Conservation (phyloP, 2,329 filamentous ascomycete genomes). For the Emydomyces testavorans region DNA sequence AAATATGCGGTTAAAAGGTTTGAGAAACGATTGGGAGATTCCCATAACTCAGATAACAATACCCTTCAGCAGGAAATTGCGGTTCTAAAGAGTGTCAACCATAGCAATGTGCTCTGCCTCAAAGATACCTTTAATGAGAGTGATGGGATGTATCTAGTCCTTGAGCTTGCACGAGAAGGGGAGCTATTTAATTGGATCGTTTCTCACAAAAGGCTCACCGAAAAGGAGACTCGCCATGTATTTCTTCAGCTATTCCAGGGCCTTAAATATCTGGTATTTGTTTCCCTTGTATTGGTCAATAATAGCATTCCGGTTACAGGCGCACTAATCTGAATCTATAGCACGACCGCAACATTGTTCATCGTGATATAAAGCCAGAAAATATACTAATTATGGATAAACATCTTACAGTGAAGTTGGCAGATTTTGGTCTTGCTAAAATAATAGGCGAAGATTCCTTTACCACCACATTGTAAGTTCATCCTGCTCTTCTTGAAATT, state of each 20-base stretch:
- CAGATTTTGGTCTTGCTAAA: constrained; percentile 93
- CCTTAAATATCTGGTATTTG: constrained; percentile 78
- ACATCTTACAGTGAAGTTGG: constrained; percentile 75
- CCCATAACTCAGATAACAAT: constrained; percentile 72
- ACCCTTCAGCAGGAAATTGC: constrained; percentile 91
- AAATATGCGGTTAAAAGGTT: constrained; percentile 92
- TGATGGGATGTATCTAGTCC: constrained; percentile 78
- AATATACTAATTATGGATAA: constrained; percentile 87
- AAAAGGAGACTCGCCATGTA: constrained; percentile 71
- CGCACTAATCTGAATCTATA: constrained; percentile 8
- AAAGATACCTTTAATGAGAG: constrained; percentile 92
- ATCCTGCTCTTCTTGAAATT: neutral
- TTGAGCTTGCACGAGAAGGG: constrained; percentile 83
- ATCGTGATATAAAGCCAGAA: constrained; percentile 95
- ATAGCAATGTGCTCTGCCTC: constrained; percentile 81
- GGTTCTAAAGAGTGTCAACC: constrained; percentile 91
- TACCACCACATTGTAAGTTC: constrained; percentile 69
- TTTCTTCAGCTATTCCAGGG: constrained; percentile 88
- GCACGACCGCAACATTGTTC: constrained; percentile 95
- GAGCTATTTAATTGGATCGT: constrained; percentile 95
- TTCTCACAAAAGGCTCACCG: constrained; percentile 74
- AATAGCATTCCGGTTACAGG: neutral
- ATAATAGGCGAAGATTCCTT: constrained; percentile 98
- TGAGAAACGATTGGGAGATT: constrained; percentile 68
- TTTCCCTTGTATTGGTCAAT: neutral